A percentile compares a stretch with the other conserved stretches of the same genome.
Conservation (phyloP, 441 rosid species). For the Populus tomentosa region DNA sequence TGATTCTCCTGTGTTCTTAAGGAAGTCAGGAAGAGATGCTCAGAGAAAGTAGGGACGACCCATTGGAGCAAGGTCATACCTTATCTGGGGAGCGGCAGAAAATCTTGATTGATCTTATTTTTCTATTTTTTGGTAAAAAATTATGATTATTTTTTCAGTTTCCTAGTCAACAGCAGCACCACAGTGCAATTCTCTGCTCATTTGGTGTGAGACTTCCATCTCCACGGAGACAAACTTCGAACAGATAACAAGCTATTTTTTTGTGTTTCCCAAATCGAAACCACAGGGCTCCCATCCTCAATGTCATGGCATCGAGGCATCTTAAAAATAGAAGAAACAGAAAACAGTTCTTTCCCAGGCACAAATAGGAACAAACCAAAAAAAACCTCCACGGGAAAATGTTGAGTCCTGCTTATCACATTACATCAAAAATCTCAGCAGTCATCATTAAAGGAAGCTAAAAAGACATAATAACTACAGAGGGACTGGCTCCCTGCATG, state of each 20-base stretch:
- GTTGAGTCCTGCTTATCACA: neutral
- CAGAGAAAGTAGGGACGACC: neutral
- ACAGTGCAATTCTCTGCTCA: too few relatives aligned
- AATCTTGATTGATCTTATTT: neutral
- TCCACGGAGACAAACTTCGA: neutral
- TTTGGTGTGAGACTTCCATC: neutral
- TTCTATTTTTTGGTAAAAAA: too few relatives aligned
- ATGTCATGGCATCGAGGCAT: too few relatives aligned
- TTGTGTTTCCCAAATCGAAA: neutral
- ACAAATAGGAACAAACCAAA: neutral
- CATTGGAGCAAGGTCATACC: neutral
- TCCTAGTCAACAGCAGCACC: neutral
- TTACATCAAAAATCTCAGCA: neutral
- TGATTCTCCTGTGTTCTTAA: neutral
- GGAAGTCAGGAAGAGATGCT: neutral
- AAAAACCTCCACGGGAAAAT: neutral
- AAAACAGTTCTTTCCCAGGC: neutral
- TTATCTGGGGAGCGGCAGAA: neutral
- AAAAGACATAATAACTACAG: neutral
- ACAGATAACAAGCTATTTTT: too few relatives aligned
- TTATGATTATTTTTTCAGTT: neutral
- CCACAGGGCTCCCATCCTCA: too few relatives aligned
- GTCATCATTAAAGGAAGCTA: neutral
- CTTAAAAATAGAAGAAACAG: neutral
- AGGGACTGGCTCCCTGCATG: neutral